Percentiles rank a stretch among this genome's conserved stretches.
phyloP scores from a whole-genome alignment of 768 basidiomycete species.

The Holtermannia corniformis region DNA sequence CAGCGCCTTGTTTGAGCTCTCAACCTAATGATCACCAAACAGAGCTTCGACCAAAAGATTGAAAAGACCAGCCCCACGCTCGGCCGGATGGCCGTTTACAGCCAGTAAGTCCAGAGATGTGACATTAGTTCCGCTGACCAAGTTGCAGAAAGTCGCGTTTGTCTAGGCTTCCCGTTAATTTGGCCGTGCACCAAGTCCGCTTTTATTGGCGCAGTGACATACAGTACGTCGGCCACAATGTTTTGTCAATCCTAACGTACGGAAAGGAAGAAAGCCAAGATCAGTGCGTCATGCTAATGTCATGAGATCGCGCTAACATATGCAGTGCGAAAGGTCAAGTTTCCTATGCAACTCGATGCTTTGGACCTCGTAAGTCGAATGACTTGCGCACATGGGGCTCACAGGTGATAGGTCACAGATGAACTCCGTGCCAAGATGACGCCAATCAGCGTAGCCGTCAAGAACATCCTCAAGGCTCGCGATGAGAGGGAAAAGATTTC shows the following conservation, averaged over 20 bases:
- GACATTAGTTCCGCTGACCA: neutral
- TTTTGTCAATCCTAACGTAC: no score
- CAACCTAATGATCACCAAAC: slow-evolving; percentile 1
- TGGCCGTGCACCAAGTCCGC: slow-evolving; percentile 70
- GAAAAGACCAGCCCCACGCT: slow-evolving; percentile 74
- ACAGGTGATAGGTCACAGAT: slow-evolving; percentile 48
- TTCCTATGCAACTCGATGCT: slow-evolving; percentile 78
- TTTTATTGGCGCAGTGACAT: slow-evolving; percentile 93
- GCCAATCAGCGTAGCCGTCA: slow-evolving; percentile 61
- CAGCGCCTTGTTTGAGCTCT: slow-evolving; percentile 6
- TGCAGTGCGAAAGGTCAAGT: slow-evolving; percentile 74
- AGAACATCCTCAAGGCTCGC: slow-evolving; percentile 74
- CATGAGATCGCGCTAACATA: neutral
- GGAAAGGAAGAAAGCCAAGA: slow-evolving; percentile 74
- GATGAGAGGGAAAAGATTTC: slow-evolving; percentile 71
- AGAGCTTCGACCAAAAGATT: slow-evolving; percentile 80
- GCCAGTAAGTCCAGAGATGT: slow-evolving; percentile 44
- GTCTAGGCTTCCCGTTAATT: slow-evolving; percentile 68
- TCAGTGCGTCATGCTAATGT: slow-evolving; percentile 43
- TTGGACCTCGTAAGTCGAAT: slow-evolving; percentile 52
- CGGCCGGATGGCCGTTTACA: slow-evolving; percentile 71
- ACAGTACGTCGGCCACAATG: slow-evolving; percentile 25
- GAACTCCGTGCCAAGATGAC: slow-evolving; percentile 63
- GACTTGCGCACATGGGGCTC: neutral
- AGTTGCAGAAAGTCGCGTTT: slow-evolving; percentile 54